A percentile compares a stretch with the other conserved stretches of the same genome.
Conservation (phyloP, 768 basidiomycete species). For the Russula brevipes region DNA sequence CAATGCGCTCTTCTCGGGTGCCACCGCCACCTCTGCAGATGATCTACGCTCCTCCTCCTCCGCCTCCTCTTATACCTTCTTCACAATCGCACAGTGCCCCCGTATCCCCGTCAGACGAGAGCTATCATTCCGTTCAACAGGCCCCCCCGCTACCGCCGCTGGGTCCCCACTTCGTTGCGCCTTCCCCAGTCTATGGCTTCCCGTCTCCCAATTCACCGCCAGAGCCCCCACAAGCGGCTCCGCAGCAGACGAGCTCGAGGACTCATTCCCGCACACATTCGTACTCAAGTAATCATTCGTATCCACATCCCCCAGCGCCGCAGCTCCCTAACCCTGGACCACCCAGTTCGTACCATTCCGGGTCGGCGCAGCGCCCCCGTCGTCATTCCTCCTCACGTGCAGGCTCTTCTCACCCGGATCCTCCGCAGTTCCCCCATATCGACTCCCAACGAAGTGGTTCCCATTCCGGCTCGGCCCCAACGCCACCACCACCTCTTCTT, state of each 20-base stretch:
- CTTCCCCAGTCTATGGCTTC: slow-evolving; percentile 19
- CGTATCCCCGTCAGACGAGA: slow-evolving; percentile 10
- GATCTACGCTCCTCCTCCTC: slow-evolving; percentile 22
- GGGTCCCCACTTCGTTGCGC: neutral
- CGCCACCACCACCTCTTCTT: neutral
- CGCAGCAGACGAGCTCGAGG: neutral
- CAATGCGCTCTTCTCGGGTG: slow-evolving; percentile 17
- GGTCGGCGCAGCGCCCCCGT: slow-evolving; percentile 15
- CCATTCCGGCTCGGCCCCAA: neutral
- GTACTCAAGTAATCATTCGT: slow-evolving; percentile 12
- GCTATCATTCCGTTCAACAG: slow-evolving; percentile 5
- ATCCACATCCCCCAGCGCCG: slow-evolving; percentile 2
- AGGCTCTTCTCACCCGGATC: slow-evolving; percentile 4
- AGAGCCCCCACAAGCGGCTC: slow-evolving; percentile 12
- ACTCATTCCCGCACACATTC: slow-evolving; percentile 13
- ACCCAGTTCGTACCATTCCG: slow-evolving; percentile 12
- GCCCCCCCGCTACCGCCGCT: neutral
- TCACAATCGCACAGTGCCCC: slow-evolving; percentile 16
- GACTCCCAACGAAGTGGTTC: slow-evolving; percentile 10
- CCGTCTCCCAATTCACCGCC: slow-evolving; percentile 4
- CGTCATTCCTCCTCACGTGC: slow-evolving; percentile 16
- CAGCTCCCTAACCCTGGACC: neutral
- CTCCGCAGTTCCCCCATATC: neutral
- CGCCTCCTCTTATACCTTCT: slow-evolving; percentile 9
- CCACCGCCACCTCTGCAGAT: slow-evolving; percentile 16